Conservation (phyloP, 2,329 filamentous ascomycete genomes). For the Phaeosphaeriaceae sp. region DNA sequence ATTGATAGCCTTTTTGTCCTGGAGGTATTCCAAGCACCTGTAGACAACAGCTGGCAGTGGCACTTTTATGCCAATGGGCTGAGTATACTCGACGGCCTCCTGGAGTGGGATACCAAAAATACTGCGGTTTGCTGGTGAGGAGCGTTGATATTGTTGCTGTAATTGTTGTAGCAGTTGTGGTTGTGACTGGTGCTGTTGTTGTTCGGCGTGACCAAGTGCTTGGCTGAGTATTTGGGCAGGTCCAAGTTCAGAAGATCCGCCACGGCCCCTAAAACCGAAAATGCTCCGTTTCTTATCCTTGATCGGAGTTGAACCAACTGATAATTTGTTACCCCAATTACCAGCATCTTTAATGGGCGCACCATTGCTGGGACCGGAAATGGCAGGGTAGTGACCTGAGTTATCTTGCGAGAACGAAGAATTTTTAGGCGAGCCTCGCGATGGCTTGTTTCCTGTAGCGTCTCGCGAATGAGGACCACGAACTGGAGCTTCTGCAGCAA, state of each 20-base stretch:
- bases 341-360: conserved; percentile 81
- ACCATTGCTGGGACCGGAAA: conserved; percentile 85
- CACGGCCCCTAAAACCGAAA: conserved; percentile 68
- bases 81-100: conserved; percentile 83
- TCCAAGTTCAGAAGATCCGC: conserved; percentile 71
- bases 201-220: conserved; percentile 1
- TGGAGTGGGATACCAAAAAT: conserved; percentile 86
- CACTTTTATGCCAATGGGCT: conserved; percentile 73
- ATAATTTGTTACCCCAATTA: conserved; percentile 80
- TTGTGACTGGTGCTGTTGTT: conserved; percentile 4
- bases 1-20: conserved; percentile 76
- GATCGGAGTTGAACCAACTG: conserved; percentile 54
- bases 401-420: conserved; percentile 42
- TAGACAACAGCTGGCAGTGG: conserved; percentile 92
- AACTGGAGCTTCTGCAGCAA: conserved; percentile 64
- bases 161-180: neutral
- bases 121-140: conserved; percentile 55
- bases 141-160: conserved; percentile 22
- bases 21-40: conserved; percentile 91
- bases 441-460: conserved; percentile 23
- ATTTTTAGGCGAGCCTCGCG: conserved; percentile 41
- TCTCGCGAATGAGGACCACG: conserved; percentile 51
- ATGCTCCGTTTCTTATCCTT: conserved; percentile 82
- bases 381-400: conserved; percentile 54
- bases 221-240: conserved; percentile 39